Base-by-base conservation (phyloP, 2,329 filamentous ascomycete species). In the Exophiala lecanii-corni region DNA sequence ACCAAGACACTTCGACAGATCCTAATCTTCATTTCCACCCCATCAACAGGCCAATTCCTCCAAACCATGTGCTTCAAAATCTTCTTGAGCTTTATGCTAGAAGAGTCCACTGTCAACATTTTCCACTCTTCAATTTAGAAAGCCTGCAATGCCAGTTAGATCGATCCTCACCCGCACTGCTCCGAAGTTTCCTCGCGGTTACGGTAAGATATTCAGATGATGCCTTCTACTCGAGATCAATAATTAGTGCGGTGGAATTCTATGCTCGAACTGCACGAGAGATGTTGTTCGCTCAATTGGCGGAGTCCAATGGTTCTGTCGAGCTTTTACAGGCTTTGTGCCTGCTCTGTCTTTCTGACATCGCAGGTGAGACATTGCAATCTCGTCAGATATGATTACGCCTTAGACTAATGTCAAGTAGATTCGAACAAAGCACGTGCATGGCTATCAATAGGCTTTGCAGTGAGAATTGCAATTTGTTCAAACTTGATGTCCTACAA, bases 91-190 rank as follows among this genome's bases (percentile, higher is more conserved):
- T 66, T 2, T 76, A 75, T 50, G 50, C 74, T 3, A 53, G 62
- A 3, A 75, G 70, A 49, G 72, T 71, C 41, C 69, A 75, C 39
- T 69, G 65, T 17, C 73, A 76, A 38, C 72, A 72, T 4, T 58
- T 76, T 16, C 65, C 67, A 12, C 57, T 76, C 0, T 76, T 76
- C 38, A 59, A 66, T 13, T 13, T 31, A 18, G 20, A 42, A 16
- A 40, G 20, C 2, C 37, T 54, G 19, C 39, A 21, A 5, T 9
- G 13, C 10, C 23, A 36, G 53, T 62, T 9, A 57, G 61, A 3
- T 60, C 51, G 1, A 72, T 75, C 46, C 41, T 73, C 6, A 47
- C 57, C 4, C 68, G 60, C 16, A 2, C 44, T 26, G 53, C 74
- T 5, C 50, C 58, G 10, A 51, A 59, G 16, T 62, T 72, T 62